phyloP scores from a whole-genome alignment of 345 rosid species.

The Linum usitatissimum region DNA sequence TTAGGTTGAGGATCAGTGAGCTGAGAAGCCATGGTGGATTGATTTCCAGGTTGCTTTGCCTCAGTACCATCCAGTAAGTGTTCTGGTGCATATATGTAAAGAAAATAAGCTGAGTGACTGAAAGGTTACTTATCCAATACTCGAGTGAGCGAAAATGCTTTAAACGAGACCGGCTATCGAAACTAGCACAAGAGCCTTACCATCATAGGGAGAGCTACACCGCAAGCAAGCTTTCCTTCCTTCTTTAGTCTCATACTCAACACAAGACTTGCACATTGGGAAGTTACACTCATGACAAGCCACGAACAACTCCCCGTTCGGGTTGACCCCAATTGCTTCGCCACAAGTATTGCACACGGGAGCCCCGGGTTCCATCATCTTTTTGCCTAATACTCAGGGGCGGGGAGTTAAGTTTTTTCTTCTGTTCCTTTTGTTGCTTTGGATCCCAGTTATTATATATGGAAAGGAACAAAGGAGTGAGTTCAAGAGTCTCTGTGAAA shows the following conservation, averaged over 20 bases:
- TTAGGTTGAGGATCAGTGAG: conserved; percentile 27
- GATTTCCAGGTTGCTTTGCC: conserved; percentile 28
- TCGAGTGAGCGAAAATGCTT: not conserved
- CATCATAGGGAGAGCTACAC: conserved; percentile 65
- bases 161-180: not conserved
- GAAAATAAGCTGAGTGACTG: too few species aligned
- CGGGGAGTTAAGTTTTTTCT: conserved; percentile 2
- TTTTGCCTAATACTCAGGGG: not conserved
- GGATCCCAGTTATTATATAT: conserved; percentile 4
- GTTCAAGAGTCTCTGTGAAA: too few species aligned
- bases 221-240: conserved; percentile 73
- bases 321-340: conserved; percentile 48
- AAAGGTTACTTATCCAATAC: too few species aligned
- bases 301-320: conserved; percentile 59
- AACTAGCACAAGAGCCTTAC: conserved; percentile 17
- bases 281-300: conserved; percentile 81
- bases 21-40: conserved; percentile 39
- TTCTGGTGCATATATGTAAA: conserved; percentile 33
- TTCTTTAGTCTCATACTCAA: conserved; percentile 74
- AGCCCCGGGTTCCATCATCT: conserved; percentile 74
- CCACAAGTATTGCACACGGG: conserved; percentile 83
- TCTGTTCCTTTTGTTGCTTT: not conserved
- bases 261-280: conserved; percentile 84
- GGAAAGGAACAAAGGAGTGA: too few species aligned
- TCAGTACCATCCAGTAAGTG: conserved; percentile 46